Evolutionary conservation across 495 filamentous ascomycete genomes (phyloP).

Genomic region (Penicillium chermesinum): DNA sequence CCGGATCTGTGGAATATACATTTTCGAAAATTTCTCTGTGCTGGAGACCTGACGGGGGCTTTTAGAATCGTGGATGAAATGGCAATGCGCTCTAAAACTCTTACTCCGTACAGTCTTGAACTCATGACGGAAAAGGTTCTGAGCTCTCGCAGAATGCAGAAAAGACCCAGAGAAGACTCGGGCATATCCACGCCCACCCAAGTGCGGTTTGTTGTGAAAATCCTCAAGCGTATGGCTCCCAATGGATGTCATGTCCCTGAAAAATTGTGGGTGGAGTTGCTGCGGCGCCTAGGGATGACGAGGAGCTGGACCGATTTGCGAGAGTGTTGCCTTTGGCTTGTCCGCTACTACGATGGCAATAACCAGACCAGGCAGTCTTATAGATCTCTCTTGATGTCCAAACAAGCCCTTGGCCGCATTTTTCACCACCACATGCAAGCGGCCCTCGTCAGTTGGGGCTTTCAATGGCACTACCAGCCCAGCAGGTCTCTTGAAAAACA

Average conservation of each 20-base stretch:
- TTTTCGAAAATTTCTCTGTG: conserved; percentile 40
- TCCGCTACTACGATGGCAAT: conserved; percentile 29
- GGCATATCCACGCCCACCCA: conserved; percentile 20
- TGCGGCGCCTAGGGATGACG: conserved; percentile 39
- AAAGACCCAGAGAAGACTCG: conserved; percentile 15
- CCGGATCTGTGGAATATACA: conserved; percentile 35
- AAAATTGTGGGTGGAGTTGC: conserved; percentile 37
- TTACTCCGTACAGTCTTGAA: conserved; percentile 30
- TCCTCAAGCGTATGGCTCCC: conserved; percentile 33
- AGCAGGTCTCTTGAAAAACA: conserved; percentile 1
- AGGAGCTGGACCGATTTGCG: conserved; percentile 33
- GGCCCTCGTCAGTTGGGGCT: conserved; percentile 57
- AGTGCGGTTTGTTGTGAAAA: conserved; percentile 30
- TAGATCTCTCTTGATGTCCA: neutral
- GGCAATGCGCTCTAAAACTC: conserved; percentile 21
- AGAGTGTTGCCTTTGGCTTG: conserved; percentile 41
- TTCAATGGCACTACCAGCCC: conserved; percentile 34
- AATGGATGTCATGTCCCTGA: conserved; percentile 25
- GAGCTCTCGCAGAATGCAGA: conserved; percentile 26
- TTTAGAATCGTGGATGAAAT: conserved; percentile 34
- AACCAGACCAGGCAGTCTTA: neutral
- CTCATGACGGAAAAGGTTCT: conserved; percentile 34
- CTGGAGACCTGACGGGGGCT: conserved; percentile 30
- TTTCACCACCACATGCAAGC: conserved; percentile 44
- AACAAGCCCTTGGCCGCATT: conserved; percentile 30